A percentile compares a stretch with the other conserved stretches of the same genome.
phyloP scores from a whole-genome alignment of 805 yeast genomes.

The Yarrowia deformans region DNA sequence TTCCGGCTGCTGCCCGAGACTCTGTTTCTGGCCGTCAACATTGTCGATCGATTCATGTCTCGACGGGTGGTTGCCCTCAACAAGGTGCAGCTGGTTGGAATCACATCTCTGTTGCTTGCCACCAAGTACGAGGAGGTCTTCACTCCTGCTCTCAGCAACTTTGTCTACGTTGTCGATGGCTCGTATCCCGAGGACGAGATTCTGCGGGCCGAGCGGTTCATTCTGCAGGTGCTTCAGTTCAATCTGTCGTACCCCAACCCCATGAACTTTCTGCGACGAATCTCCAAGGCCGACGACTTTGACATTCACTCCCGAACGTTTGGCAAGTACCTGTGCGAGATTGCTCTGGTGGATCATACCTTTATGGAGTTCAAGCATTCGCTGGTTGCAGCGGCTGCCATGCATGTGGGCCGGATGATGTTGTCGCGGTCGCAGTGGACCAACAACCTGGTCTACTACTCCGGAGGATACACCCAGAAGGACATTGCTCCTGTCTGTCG shows the following conservation, averaged over 20 bases:
- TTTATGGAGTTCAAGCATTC: slow-evolving; percentile 80
- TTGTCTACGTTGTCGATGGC: slow-evolving; percentile 87
- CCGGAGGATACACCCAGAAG: slow-evolving; percentile 83
- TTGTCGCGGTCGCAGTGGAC: slow-evolving; percentile 77
- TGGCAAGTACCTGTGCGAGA: slow-evolving; percentile 84
- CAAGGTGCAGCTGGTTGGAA: slow-evolving; percentile 82
- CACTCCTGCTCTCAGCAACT: slow-evolving; percentile 83
- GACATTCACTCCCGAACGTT: slow-evolving; percentile 82
- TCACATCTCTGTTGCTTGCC: slow-evolving; percentile 85
- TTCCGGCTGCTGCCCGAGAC: slow-evolving; percentile 88
- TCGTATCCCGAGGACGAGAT: slow-evolving; percentile 82
- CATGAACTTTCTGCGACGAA: slow-evolving; percentile 84
- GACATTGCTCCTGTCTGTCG: slow-evolving; percentile 76
- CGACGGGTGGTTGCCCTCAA: slow-evolving; percentile 75
- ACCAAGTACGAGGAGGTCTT: slow-evolving; percentile 94
- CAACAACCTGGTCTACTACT: slow-evolving; percentile 84
- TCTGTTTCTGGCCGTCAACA: slow-evolving; percentile 77
- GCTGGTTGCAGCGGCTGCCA: slow-evolving; percentile 82
- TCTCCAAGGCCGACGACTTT: slow-evolving; percentile 89
- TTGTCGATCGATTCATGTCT: slow-evolving; percentile 87
- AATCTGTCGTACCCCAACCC: slow-evolving; percentile 87
- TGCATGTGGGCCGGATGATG: slow-evolving; percentile 80
- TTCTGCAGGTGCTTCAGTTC: slow-evolving; percentile 73
- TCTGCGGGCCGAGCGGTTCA: slow-evolving; percentile 79
- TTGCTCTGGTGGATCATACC: slow-evolving; percentile 74